Conservation (phyloP, 2,329 filamentous ascomycete genomes). For the Aaosphaeria arxii region DNA sequence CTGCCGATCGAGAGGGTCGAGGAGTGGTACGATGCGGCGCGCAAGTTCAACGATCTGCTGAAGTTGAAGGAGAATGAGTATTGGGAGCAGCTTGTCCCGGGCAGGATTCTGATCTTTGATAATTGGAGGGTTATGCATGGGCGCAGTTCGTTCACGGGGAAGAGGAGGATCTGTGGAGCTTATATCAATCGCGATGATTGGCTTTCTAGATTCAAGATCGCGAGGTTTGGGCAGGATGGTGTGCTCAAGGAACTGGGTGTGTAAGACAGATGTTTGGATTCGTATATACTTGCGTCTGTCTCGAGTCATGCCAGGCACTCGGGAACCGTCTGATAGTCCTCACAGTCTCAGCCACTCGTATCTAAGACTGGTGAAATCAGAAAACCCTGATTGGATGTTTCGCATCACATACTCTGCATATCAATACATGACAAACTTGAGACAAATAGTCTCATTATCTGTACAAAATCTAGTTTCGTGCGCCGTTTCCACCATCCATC, state of each 20-base stretch:
- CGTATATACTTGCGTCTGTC: too few species aligned
- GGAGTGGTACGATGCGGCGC: conserved; percentile 77
- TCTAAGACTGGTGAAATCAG: too few species aligned
- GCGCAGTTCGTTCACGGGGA: conserved; percentile 75
- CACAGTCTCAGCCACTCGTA: too few species aligned
- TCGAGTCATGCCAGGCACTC: too few species aligned
- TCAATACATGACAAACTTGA: too few species aligned
- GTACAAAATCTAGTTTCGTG: too few species aligned
- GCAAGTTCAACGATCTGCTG: conserved; percentile 69
- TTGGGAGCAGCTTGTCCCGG: conserved; percentile 78
- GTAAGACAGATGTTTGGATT: too few species aligned
- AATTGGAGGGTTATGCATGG: conserved; percentile 96
- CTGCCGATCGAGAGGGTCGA: conserved; percentile 50
- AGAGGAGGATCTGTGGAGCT: conserved; percentile 83
- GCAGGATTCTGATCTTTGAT: conserved; percentile 84
- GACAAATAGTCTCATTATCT: too few species aligned
- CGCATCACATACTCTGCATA: too few species aligned
- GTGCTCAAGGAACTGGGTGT: conserved; percentile 12
- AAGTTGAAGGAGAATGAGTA: conserved; percentile 65
- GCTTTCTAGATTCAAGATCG: conserved; percentile 19
- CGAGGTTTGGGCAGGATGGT: conserved; percentile 11
- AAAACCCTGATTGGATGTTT: too few species aligned
- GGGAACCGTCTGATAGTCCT: too few species aligned
- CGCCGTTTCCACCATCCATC: too few species aligned
- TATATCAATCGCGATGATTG: conserved; percentile 50